Evolutionary conservation across 805 yeast species (phyloP).

Genomic region (Cyberlindnera samutprakarnensis): DNA sequence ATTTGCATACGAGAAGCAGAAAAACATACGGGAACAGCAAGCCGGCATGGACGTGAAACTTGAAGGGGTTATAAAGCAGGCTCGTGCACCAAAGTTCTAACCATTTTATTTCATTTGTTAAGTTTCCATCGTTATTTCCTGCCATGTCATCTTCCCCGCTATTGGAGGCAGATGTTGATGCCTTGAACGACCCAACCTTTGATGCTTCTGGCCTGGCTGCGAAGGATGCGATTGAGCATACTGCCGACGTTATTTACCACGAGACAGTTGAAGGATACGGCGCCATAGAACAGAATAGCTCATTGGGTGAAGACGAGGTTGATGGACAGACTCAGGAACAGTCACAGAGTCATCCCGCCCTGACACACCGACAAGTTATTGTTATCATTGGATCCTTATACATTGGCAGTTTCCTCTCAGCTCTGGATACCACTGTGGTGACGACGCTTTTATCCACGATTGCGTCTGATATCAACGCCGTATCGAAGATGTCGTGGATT

Average conservation of each 20-base stretch:
- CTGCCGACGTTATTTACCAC: slow-evolving; percentile 5
- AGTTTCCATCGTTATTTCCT: too few species aligned
- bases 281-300: slow-evolving; percentile 6
- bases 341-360: not conserved
- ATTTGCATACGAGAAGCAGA: too few species aligned
- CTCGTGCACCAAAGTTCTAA: too few species aligned
- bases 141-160: slow-evolving; percentile 9
- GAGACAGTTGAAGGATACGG: slow-evolving; percentile 10
- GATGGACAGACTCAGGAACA: slow-evolving; percentile 6
- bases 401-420: slow-evolving; percentile 44
- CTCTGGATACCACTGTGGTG: slow-evolving; percentile 57
- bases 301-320: slow-evolving; percentile 1
- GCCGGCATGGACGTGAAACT: too few species aligned
- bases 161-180: slow-evolving; percentile 11
- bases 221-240: slow-evolving; percentile 10
- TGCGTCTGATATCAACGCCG: slow-evolving; percentile 56
- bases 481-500: slow-evolving; percentile 59
- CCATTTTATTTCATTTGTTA: too few species aligned
- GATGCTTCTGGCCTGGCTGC: slow-evolving; percentile 14
- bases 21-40: too few species aligned
- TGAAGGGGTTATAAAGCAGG: too few species aligned
- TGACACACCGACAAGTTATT: not conserved
- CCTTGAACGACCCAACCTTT: slow-evolving; percentile 13
- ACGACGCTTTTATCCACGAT: slow-evolving; percentile 55
- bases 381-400: slow-evolving; percentile 30